Evolutionary conservation across 495 filamentous ascomycete species (phyloP).

Genomic region (Mycothermus thermophilus): DNA sequence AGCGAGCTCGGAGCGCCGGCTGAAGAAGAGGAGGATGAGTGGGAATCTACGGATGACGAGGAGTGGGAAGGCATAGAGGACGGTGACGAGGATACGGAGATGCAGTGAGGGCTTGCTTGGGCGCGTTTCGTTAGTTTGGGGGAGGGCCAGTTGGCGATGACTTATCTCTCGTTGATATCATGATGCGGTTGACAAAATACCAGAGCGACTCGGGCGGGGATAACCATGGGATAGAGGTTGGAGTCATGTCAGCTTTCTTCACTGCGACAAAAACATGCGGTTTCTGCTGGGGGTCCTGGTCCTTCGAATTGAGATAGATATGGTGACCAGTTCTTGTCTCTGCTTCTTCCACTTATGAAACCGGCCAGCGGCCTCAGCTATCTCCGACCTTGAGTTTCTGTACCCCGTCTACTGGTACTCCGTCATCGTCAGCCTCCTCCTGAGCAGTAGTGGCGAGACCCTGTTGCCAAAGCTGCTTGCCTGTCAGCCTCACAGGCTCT

Average conservation of each 20-base stretch:
- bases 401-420: slow-evolving; percentile 39
- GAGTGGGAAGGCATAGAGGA: slow-evolving; percentile 26
- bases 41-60: slow-evolving; percentile 23
- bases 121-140: too few species aligned
- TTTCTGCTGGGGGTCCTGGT: too few species aligned
- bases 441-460: slow-evolving; percentile 61
- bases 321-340: too few species aligned
- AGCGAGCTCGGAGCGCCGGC: slow-evolving; percentile 40
- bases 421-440: slow-evolving; percentile 46
- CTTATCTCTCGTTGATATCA: too few species aligned
- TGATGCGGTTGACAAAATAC: too few species aligned
- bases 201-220: too few species aligned
- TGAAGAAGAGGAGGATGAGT: slow-evolving; percentile 36
- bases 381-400: slow-evolving; percentile 52
- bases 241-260: too few species aligned
- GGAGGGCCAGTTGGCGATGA: background rate
- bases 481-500: slow-evolving; percentile 53
- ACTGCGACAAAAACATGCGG: too few species aligned
- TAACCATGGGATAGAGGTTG: too few species aligned
- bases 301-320: too few species aligned
- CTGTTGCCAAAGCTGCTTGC: slow-evolving; percentile 72
- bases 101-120: too few species aligned
- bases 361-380: slow-evolving; percentile 4
- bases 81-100: slow-evolving; percentile 18
- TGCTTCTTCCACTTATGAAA: too few species aligned